A percentile compares a stretch with the other conserved stretches of the same genome.
Conservation (phyloP, 495 filamentous ascomycete species). For the Aspergillus indologenus region DNA sequence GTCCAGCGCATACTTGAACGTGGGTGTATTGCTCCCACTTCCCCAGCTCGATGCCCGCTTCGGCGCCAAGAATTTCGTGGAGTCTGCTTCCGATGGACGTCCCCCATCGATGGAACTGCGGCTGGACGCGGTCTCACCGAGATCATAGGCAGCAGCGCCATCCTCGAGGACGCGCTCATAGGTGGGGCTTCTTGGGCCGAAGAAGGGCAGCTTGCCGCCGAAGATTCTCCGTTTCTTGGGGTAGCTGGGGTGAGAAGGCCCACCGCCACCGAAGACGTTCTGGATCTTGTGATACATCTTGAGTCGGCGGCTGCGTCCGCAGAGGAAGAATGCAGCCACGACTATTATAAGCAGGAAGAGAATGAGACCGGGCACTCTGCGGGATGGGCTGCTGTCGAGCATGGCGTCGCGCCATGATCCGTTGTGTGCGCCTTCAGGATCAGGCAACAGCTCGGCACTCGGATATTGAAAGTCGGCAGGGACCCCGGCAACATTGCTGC, state of each 20-base stretch:
- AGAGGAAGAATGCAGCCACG: constrained; percentile 61
- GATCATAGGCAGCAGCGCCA: constrained; percentile 67
- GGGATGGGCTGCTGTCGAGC: constrained; percentile 56
- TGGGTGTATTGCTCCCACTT: constrained; percentile 32
- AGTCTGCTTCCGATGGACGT: constrained; percentile 34
- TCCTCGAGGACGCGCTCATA: constrained; percentile 89
- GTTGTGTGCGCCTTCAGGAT: constrained; percentile 48
- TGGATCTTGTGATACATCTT: constrained; percentile 59
- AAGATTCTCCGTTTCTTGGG: constrained; percentile 53
- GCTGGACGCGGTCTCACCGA: constrained; percentile 60
- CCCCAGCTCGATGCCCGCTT: constrained; percentile 43
- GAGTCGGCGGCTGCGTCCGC: constrained; percentile 68
- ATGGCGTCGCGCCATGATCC: constrained; percentile 74
- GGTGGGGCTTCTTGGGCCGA: constrained; percentile 53
- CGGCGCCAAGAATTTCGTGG: constrained; percentile 26
- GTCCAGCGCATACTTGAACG: constrained; percentile 57
- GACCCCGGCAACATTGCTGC: constrained; percentile 67
- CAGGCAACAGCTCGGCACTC: constrained; percentile 53
- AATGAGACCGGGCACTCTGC: constrained; percentile 68
- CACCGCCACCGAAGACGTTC: constrained; percentile 46
- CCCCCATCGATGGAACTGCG: constrained; percentile 48
- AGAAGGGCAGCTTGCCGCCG: constrained; percentile 50
- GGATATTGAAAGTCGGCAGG: constrained; percentile 83
- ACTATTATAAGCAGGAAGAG: constrained; percentile 72
- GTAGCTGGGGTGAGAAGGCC: constrained; percentile 50